Base-by-base conservation (phyloP, 73 alveolate species). In the Paramecium sonneborni region DNA sequence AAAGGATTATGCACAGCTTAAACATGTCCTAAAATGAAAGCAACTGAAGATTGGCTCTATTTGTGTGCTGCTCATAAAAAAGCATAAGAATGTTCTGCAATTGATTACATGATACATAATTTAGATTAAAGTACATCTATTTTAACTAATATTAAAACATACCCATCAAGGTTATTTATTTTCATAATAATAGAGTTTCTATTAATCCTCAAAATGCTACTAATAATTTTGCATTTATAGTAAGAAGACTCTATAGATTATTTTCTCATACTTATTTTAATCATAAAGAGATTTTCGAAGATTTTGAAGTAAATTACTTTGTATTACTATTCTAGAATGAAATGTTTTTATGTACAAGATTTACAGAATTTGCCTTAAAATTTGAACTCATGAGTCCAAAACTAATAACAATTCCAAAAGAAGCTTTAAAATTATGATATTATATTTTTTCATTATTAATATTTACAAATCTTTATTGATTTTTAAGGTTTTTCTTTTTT, bases 31-130 rank as follows among this genome's bases (percentile, higher is more conserved):
- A 97, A 97, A 92, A 98, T 98, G 99, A 98, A 96, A 92, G 99
- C 99, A 8, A 97, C 99, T 1, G 99, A 98, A 44, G 99, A 98
- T 67, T 98, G 99, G 99, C 95, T 98, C 6, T 98, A 97, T 93
- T 92, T 97, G 28, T 98, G 99, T 88, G 99, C 99, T 14, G 98
- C 99, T 34, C 99, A 98, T 89, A 97, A 97, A 87, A 96, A 94
- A 43, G 99, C 99, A 41, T 96, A 97, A 93, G 99, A 96, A 90
- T 98, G 99, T 86, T 96, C 99, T 72, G 99, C 99, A 1, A 98
- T 98, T 20, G 99, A 98, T 93, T 98, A 98, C 93, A 98, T 98
- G 99, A 97, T 98, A 38, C 99, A 98, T 85, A 96, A 96, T 62
- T 95, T 98, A 21, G 99, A 98, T 89, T 94, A 97, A 85, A 95